Evolutionary conservation across 129 eudicot species (phyloP), one percentile per base, ranked within the genome.

Genomic region (Chrysanthemum lavandulifolium): DNA sequence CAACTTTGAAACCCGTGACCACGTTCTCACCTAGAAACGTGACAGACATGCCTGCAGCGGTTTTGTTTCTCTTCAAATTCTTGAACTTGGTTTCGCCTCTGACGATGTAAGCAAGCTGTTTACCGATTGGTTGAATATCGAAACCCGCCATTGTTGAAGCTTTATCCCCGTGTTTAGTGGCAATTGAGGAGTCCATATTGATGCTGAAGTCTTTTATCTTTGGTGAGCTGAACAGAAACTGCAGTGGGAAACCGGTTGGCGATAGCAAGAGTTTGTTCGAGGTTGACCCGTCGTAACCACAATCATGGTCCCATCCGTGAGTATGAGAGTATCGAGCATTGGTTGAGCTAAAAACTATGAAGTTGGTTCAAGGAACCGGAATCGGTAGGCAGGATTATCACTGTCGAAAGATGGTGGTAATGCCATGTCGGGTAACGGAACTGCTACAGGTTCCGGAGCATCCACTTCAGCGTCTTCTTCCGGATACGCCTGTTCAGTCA

Each of bases 281-380:
- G 52, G 23, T 91, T 84, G 76, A 91, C 95, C 97, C 97, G 54
- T 85, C 95, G 4, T 91, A 87, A 14, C 97, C 97, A 70, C 91
- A 86, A 64, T 84, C 97, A 57, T 90, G 99, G 75, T 95, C 99
- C 99, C 99, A 95, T 4, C 99, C 96, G 51, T 83, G 93, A 56
- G 83, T 79, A 54, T 94, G 51, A 81, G 93, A 56, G 83, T 79
- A 54, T 94, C 98, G 5, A 90, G 78, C 53, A 85, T 96, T 0
- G 98, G 98, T 21, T 96, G 68, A 0, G 96, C 98, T 43, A 94
- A 75, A 49, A 94, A 94, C 78, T 90, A 96, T 2, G 97, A 94
- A 15, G 97, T 93, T 1, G 98, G 98, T 81, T 93, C 98, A 76
- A 93, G 69, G 75, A 87, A 89, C 3, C 96, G 85, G 84, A 89